Evolutionary conservation across 495 filamentous ascomycete species (phyloP).

Genomic region (Penicillium argentinense): DNA sequence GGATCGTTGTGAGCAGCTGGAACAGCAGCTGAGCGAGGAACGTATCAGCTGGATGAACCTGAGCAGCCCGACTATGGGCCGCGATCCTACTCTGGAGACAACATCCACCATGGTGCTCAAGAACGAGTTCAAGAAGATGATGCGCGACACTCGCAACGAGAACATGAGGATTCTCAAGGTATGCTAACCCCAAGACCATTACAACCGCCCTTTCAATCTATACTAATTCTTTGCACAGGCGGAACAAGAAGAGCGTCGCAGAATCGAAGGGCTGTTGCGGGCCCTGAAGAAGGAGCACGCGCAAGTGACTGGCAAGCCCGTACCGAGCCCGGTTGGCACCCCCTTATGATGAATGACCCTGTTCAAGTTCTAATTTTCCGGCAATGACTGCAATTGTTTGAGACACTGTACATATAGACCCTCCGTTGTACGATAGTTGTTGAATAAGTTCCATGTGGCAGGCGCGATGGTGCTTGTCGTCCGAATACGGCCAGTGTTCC

Average conservation of each 20-base stretch:
- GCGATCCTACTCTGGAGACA: slow-evolving; percentile 51
- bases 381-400: slow-evolving; percentile 10
- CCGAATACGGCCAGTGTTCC: background rate
- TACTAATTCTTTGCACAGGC: slow-evolving; percentile 41
- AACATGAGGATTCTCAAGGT: slow-evolving; percentile 69
- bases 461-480: slow-evolving; percentile 17
- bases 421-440: slow-evolving; percentile 22
- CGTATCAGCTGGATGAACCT: slow-evolving; percentile 69
- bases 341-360: slow-evolving; percentile 41
- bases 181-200: slow-evolving; percentile 25
- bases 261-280: slow-evolving; percentile 60
- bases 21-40: slow-evolving; percentile 69
- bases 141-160: slow-evolving; percentile 75
- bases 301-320: slow-evolving; percentile 49
- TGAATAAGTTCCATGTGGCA: slow-evolving; percentile 19
- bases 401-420: slow-evolving; percentile 27
- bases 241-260: slow-evolving; percentile 71
- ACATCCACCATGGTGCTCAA: slow-evolving; percentile 73
- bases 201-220: slow-evolving; percentile 1
- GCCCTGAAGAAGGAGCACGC: slow-evolving; percentile 54
- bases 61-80: slow-evolving; percentile 50
- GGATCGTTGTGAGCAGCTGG: slow-evolving; percentile 68
- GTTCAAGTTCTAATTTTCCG: slow-evolving; percentile 13
- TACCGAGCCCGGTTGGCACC: slow-evolving; percentile 49
- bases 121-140: slow-evolving; percentile 90